Conservation (phyloP, 2,329 filamentous ascomycete genomes). For the Pseudogymnoascus sp. region DNA sequence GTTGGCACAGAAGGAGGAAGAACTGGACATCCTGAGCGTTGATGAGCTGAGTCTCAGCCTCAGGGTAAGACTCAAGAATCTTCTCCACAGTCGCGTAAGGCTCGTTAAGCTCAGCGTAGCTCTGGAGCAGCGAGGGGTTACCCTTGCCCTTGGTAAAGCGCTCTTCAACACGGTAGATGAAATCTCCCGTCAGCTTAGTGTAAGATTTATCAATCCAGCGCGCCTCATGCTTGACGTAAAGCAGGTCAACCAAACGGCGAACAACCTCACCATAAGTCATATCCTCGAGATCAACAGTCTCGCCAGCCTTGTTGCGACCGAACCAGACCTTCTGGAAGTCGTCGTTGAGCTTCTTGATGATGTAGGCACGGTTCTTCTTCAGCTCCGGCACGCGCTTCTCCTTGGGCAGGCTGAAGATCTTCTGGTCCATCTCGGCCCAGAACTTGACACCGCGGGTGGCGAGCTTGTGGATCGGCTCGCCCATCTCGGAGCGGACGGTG, state of each 20-base stretch:
- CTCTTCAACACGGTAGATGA: conserved; percentile 94
- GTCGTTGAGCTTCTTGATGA: conserved; percentile 91
- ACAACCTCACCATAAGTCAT: conserved; percentile 93
- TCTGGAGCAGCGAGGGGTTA: conserved; percentile 78
- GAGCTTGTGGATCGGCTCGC: conserved; percentile 97
- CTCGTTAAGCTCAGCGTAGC: conserved; percentile 76
- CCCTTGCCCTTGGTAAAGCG: conserved; percentile 72
- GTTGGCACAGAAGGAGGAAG: conserved; percentile 87
- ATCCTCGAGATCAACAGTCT: conserved; percentile 82
- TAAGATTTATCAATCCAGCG: conserved; percentile 89
- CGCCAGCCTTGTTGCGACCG: conserved; percentile 70
- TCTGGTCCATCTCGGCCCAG: conserved; percentile 98
- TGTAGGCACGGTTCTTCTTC: conserved; percentile 81
- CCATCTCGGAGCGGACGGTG: conserved; percentile 97
- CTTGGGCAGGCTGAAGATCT: conserved; percentile 94
- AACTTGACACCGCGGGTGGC: conserved; percentile 92
- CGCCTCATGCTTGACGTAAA: conserved; percentile 84
- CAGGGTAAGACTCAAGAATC: conserved; percentile 76
- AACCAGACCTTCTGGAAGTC: conserved; percentile 99
- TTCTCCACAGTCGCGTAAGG: conserved; percentile 72
- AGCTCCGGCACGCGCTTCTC: conserved; percentile 84
- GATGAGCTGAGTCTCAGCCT: conserved; percentile 84
- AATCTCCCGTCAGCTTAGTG: conserved; percentile 79
- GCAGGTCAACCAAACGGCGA: conserved; percentile 77
- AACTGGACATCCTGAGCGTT: conserved; percentile 98